Evolutionary conservation across 129 eudicot genomes (phyloP).

Genomic region (Smallanthus sonchifolius): DNA sequence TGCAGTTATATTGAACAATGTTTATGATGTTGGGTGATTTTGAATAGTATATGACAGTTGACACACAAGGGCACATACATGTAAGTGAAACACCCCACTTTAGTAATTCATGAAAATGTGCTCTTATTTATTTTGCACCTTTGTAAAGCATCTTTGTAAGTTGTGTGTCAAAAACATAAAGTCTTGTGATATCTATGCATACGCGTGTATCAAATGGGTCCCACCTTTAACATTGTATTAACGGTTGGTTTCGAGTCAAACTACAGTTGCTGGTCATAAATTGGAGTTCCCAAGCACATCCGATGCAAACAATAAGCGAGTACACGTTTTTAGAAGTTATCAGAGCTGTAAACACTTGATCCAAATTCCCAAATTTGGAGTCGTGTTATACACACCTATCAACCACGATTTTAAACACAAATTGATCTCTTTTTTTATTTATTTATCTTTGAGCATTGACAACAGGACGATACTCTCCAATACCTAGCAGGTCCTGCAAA

Average conservation of each 20-base stretch:
- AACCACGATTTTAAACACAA: background rate
- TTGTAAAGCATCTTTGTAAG: background rate
- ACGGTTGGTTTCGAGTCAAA: background rate
- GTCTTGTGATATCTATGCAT: background rate
- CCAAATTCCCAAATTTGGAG: constrained; percentile 7
- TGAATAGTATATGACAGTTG: background rate
- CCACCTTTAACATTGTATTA: background rate
- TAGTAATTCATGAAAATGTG: background rate
- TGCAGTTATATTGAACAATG: constrained; percentile 10
- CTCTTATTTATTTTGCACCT: background rate
- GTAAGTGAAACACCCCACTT: background rate
- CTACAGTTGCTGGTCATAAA: background rate
- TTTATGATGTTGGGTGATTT: background rate
- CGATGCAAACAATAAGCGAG: background rate
- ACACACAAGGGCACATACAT: background rate
- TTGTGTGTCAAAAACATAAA: background rate
- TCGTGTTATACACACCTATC: background rate
- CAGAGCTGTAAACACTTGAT: background rate
- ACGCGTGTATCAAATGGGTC: background rate
- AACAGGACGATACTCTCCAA: constrained; percentile 85
- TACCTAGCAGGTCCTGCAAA: constrained; percentile 83
- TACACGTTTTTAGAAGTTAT: background rate
- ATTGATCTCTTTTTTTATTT: constrained; percentile 11
- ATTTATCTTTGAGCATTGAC: constrained; percentile 37
- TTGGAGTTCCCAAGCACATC: background rate